Evolutionary conservation across 1,284 basidiomycete species (phyloP).

Genomic region (Veloboletus limbatus): DNA sequence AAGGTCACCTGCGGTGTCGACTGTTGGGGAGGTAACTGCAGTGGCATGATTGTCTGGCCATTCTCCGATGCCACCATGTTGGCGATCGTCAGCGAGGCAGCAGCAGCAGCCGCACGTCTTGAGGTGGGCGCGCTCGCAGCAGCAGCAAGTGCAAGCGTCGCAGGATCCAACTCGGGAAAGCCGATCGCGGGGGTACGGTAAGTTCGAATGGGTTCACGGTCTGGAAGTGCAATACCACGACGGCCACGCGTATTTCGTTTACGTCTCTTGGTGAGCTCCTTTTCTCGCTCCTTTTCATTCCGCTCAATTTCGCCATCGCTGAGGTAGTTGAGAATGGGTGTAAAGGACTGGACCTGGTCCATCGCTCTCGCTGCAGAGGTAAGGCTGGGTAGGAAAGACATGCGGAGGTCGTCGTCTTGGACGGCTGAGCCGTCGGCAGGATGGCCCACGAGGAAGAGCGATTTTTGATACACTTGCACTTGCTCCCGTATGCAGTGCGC

Average conservation of each 20-base stretch:
- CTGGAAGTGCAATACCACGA: constrained; percentile 86
- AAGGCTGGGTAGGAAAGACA: constrained; percentile 84
- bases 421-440: constrained; percentile 76
- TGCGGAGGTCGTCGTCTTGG: constrained; percentile 89
- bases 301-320: constrained; percentile 86
- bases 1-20: constrained; percentile 36
- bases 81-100: constrained; percentile 76
- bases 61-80: constrained; percentile 85
- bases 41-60: constrained; percentile 55
- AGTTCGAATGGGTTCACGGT: constrained; percentile 91
- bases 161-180: constrained; percentile 74
- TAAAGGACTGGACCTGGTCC: constrained; percentile 77
- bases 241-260: constrained; percentile 88
- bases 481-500: constrained; percentile 97
- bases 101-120: constrained; percentile 80
- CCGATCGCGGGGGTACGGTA: constrained; percentile 85
- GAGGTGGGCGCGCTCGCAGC: constrained; percentile 66
- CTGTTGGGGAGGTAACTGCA: constrained; percentile 46
- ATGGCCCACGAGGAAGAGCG: constrained; percentile 89
- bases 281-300: constrained; percentile 91
- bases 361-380: constrained; percentile 67
- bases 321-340: constrained; percentile 86
- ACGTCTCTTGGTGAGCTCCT: constrained; percentile 81
- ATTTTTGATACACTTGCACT: constrained; percentile 88
- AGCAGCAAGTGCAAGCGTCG: constrained; percentile 59